phyloP scores from a whole-genome alignment of 1,284 basidiomycete species.

The Termitomyces sp. region DNA sequence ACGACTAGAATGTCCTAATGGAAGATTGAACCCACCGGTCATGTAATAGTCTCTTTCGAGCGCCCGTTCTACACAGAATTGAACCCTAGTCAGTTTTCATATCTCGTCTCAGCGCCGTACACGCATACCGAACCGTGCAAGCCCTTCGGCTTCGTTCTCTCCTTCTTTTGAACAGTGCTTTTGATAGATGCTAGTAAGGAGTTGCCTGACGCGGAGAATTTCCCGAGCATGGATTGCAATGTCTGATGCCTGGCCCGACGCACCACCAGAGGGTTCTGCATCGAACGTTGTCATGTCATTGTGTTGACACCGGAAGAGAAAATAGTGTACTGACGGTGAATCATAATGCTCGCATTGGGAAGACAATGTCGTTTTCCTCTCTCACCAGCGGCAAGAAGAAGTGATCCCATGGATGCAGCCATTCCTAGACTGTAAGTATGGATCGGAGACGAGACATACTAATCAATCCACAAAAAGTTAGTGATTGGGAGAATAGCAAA shows the following conservation, averaged over 20 bases:
- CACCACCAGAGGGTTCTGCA: conserved; percentile 89
- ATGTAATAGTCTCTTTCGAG: conserved; percentile 93
- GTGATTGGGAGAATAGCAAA: conserved; percentile 1
- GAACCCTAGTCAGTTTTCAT: background rate
- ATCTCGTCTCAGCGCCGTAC: conserved; percentile 10
- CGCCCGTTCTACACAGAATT: conserved; percentile 57
- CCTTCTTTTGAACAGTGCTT: conserved; percentile 64
- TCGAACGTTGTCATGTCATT: conserved; percentile 2
- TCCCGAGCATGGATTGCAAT: conserved; percentile 93
- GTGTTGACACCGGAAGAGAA: conserved; percentile 11
- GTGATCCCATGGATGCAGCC: conserved; percentile 90
- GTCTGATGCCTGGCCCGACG: conserved; percentile 88
- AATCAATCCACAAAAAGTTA: conserved; percentile 14
- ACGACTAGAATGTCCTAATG: conserved; percentile 4
- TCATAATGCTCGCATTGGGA: conserved; percentile 93
- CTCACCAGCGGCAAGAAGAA: conserved; percentile 84
- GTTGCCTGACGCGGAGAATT: conserved; percentile 80
- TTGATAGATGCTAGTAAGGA: conserved; percentile 83
- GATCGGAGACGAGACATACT: conserved; percentile 90
- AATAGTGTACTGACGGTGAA: conserved; percentile 70
- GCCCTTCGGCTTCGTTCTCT: conserved; percentile 60
- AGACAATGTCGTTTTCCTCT: conserved; percentile 85
- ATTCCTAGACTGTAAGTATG: conserved; percentile 93
- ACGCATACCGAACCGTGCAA: conserved; percentile 72
- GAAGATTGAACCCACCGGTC: conserved; percentile 54